phyloP scores from a whole-genome alignment of 2,329 filamentous ascomycete species.

The Dactylonectria estremocensis region DNA sequence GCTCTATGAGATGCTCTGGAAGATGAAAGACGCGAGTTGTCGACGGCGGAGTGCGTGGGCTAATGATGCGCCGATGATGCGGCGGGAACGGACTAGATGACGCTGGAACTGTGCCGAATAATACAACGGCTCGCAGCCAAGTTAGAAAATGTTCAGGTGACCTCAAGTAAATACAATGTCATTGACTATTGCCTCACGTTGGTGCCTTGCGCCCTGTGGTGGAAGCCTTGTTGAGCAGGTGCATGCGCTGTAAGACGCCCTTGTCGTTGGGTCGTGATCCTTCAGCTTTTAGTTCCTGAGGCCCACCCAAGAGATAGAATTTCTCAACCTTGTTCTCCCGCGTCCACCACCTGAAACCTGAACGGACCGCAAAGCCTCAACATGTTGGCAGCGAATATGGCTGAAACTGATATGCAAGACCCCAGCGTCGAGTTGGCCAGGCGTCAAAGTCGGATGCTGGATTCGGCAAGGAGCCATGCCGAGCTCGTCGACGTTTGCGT shows the following conservation, averaged over 20 bases:
- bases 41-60: too few species aligned
- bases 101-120: too few species aligned
- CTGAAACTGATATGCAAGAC: neutral
- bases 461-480: conserved; percentile 31
- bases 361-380: neutral
- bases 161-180: neutral
- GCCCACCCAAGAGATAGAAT: neutral
- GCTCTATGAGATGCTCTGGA: too few species aligned
- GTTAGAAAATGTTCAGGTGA: too few species aligned
- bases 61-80: too few species aligned
- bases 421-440: conserved; percentile 9
- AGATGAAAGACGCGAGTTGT: too few species aligned
- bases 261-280: neutral
- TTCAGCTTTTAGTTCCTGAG: neutral
- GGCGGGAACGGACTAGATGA: too few species aligned
- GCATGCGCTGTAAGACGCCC: neutral
- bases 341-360: neutral
- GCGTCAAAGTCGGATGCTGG: conserved; percentile 33
- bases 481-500: conserved; percentile 18
- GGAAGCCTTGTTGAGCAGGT: neutral
- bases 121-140: neutral
- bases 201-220: neutral
- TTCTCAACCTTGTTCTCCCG: neutral
- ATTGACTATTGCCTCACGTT: neutral
- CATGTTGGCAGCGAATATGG: neutral